phyloP scores from a whole-genome alignment of 371 early-diverging fungal species.

The Blastocladiella emersonii region DNA sequence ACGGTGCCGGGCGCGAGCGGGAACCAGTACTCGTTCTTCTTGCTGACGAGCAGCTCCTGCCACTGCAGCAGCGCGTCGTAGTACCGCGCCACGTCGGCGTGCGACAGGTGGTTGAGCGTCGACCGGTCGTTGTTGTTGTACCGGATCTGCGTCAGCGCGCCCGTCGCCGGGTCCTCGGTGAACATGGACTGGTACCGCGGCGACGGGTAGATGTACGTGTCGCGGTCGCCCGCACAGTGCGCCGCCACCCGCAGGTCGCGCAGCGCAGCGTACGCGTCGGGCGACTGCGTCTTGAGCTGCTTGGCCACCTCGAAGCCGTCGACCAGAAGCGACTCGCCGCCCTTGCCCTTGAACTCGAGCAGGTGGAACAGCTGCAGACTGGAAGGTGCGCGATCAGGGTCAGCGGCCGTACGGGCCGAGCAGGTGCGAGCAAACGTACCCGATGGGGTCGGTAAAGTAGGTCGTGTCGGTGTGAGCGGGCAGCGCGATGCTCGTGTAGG shows the following conservation, averaged over 20 bases:
- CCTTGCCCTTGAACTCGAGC: constrained; percentile 50
- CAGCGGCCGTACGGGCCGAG: background rate
- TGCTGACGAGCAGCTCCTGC: constrained; percentile 40
- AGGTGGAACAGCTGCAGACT: constrained; percentile 77
- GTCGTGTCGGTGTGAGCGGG: constrained; percentile 84
- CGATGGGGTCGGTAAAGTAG: constrained; percentile 78
- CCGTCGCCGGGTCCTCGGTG: constrained; percentile 8
- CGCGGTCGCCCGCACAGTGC: constrained; percentile 71
- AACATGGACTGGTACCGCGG: constrained; percentile 50
- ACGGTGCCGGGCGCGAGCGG: constrained; percentile 56
- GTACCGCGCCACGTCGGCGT: constrained; percentile 41
- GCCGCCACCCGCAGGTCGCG: constrained; percentile 42
- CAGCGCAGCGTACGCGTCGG: constrained; percentile 49
- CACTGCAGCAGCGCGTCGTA: constrained; percentile 61
- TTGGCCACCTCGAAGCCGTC: constrained; percentile 67
- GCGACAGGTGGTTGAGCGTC: constrained; percentile 28
- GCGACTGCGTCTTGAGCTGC: constrained; percentile 37
- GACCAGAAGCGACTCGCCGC: constrained; percentile 68
- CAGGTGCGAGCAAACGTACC: constrained; percentile 26
- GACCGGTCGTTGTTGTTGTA: constrained; percentile 82
- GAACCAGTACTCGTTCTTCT: constrained; percentile 49
- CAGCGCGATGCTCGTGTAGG: constrained; percentile 63
- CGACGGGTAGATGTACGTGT: constrained; percentile 48
- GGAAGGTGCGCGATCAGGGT: background rate
- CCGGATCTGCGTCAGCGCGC: constrained; percentile 52